Evolutionary conservation across 2,329 filamentous ascomycete genomes (phyloP).

Genomic region (Amauroascus verrucosus): DNA sequence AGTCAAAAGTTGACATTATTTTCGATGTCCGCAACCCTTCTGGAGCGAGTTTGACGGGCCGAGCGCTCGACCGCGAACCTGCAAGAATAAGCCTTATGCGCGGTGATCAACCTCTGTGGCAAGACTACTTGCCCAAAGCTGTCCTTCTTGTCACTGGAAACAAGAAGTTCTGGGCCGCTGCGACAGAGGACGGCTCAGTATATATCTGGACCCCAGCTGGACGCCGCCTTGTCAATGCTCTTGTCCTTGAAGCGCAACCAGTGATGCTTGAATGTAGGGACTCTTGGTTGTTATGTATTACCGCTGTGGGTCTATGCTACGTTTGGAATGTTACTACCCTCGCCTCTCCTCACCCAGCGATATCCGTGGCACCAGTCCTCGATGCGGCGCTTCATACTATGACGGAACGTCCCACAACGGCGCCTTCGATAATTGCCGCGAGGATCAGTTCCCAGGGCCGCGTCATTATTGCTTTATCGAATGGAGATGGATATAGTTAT

Average conservation of each 20-base stretch:
- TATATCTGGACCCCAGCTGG: conserved; percentile 91
- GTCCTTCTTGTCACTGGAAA: conserved; percentile 88
- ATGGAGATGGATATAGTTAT: conserved; percentile 90
- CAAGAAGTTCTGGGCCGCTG: conserved; percentile 80
- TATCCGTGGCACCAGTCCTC: conserved; percentile 78
- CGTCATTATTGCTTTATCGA: conserved; percentile 80
- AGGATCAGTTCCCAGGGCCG: conserved; percentile 80
- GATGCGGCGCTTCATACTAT: conserved; percentile 75
- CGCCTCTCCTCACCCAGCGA: conserved; percentile 74
- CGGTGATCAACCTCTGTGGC: conserved; percentile 73
- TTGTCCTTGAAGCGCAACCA: conserved; percentile 82
- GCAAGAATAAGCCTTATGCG: conserved; percentile 73
- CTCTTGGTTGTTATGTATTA: conserved; percentile 82
- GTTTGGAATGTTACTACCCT: conserved; percentile 87
- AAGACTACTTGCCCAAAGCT: conserved; percentile 79
- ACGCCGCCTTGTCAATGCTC: conserved; percentile 69
- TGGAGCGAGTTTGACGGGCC: conserved; percentile 48
- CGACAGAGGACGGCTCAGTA: conserved; percentile 82
- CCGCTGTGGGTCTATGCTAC: conserved; percentile 76
- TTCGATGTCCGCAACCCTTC: conserved; percentile 81
- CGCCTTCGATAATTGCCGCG: conserved; percentile 79
- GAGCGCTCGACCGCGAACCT: conserved; percentile 61
- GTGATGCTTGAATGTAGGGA: conserved; percentile 87
- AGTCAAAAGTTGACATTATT: conserved; percentile 59
- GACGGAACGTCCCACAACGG: conserved; percentile 65